A percentile compares a stretch with the other conserved stretches of the same genome.
Conservation (phyloP, 805 yeast genomes). For the Cyberlindnera japonica region DNA sequence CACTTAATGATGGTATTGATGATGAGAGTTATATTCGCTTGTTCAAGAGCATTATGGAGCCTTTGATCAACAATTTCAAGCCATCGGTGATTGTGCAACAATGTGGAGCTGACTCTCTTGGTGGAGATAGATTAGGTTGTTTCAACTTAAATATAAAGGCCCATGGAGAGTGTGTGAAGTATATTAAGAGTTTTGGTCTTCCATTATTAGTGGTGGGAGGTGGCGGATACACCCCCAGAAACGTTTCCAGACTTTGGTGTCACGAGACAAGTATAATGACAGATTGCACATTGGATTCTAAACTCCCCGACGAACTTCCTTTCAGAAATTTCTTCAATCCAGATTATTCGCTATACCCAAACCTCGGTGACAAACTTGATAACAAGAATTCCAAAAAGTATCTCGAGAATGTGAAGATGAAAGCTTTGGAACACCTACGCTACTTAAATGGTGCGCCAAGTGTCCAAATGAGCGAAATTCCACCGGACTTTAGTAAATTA, state of each 20-base stretch:
- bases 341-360: conserved; percentile 85
- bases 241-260: conserved; percentile 93
- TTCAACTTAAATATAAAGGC: conserved; percentile 89
- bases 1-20: conserved; percentile 92
- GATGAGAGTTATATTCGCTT: conserved; percentile 77
- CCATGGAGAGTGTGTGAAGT: conserved; percentile 93
- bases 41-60: conserved; percentile 83
- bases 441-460: conserved; percentile 89
- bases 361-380: conserved; percentile 72
- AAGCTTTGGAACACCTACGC: conserved; percentile 76
- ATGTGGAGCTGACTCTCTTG: conserved; percentile 95
- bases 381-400: conserved; percentile 82
- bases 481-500: conserved; percentile 49
- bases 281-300: conserved; percentile 58
- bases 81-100: conserved; percentile 94
- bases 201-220: conserved; percentile 95
- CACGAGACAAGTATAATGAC: conserved; percentile 83
- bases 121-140: conserved; percentile 91
- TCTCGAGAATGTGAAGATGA: conserved; percentile 71
- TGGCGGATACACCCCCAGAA: conserved; percentile 96
- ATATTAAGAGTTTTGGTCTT: conserved; percentile 79
- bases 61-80: conserved; percentile 85
- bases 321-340: conserved; percentile 66
- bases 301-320: conserved; percentile 53
- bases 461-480: conserved; percentile 86